Percentiles rank a stretch among this genome's conserved stretches.
These are phyloP conservation scores for Serendipita sp. DNA, from an alignment of 768 basidiomycete genomes.

Conservation along the genomic window DNA sequence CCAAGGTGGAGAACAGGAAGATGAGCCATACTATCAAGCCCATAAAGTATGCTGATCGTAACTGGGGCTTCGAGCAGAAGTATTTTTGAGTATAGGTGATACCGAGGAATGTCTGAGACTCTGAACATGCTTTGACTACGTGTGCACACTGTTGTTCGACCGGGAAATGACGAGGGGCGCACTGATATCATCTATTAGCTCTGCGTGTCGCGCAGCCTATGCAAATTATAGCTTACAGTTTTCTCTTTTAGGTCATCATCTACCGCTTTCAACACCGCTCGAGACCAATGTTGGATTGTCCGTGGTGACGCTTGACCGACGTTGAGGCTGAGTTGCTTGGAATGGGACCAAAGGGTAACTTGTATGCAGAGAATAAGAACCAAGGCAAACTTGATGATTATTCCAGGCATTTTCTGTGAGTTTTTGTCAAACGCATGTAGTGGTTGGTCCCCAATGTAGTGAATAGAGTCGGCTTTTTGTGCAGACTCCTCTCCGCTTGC, in stretches of 20 bases:
- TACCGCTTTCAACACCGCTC: not conserved
- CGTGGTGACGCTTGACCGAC: not conserved
- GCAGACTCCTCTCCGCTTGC: too few relatives aligned
- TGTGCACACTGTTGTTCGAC: conserved; percentile 45
- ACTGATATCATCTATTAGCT: conserved; percentile 27
- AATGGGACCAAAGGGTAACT: conserved; percentile 47
- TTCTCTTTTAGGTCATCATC: not conserved
- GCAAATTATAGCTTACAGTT: not conserved
- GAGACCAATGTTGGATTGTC: conserved; percentile 5
- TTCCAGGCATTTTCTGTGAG: not conserved
- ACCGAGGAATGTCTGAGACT: conserved; percentile 47
- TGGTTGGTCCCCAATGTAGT: not conserved
- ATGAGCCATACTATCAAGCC: conserved; percentile 62
- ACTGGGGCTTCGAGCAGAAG: conserved; percentile 43
- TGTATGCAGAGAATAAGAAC: conserved; percentile 37
- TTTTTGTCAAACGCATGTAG: not conserved
- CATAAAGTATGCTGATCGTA: conserved; percentile 42
- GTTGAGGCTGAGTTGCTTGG: conserved; percentile 17
- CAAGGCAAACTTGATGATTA: conserved; percentile 32
- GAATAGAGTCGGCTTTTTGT: too few relatives aligned
- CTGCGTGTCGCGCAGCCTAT: not conserved
- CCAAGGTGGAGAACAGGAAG: conserved; percentile 92
- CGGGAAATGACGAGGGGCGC: conserved; percentile 45
- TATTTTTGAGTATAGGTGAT: conserved; percentile 55
- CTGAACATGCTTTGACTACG: conserved; percentile 41